phyloP scores from a whole-genome alignment of 495 filamentous ascomycete genomes.

The Lasiosphaeria ovina region DNA sequence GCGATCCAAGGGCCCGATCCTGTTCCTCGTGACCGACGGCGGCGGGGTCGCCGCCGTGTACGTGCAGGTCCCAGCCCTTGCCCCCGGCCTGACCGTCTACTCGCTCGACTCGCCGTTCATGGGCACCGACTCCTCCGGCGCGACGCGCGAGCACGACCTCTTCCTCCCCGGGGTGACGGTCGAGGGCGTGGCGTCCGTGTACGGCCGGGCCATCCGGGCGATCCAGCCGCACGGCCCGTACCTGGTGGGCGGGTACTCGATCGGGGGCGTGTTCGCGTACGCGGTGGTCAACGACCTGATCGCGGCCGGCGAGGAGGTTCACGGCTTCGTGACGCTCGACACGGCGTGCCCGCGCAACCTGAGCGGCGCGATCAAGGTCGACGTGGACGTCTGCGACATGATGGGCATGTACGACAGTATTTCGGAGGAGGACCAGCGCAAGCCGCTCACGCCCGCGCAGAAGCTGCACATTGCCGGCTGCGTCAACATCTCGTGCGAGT shows the following conservation, averaged over 20 bases:
- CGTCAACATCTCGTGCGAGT: no score
- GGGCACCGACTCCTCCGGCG: background rate
- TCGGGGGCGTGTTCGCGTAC: slow-evolving; percentile 71
- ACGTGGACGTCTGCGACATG: no score
- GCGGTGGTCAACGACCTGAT: slow-evolving; percentile 58
- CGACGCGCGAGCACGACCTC: background rate
- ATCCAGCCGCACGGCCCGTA: slow-evolving; percentile 54
- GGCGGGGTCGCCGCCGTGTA: slow-evolving; percentile 55
- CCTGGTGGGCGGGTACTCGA: slow-evolving; percentile 62
- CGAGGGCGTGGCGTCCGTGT: slow-evolving; percentile 27
- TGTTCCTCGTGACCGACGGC: slow-evolving; percentile 64
- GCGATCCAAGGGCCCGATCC: slow-evolving; percentile 44
- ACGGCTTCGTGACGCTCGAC: no score
- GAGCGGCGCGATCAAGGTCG: no score
- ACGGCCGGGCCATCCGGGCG: slow-evolving; percentile 42
- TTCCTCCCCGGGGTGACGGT: no score
- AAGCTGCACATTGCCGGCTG: no score
- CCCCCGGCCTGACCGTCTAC: slow-evolving; percentile 24
- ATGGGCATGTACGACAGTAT: no score
- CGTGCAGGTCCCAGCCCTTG: slow-evolving; percentile 31
- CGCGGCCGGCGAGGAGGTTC: slow-evolving; percentile 59
- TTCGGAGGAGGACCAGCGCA: no score
- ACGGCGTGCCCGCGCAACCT: no score
- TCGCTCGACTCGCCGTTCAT: background rate
- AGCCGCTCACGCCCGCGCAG: no score